These are phyloP conservation scores for Ophiognomonia clavigignenti-juglandacearum DNA, from an alignment of 2,329 filamentous ascomycete genomes.

Conservation along the genomic window DNA sequence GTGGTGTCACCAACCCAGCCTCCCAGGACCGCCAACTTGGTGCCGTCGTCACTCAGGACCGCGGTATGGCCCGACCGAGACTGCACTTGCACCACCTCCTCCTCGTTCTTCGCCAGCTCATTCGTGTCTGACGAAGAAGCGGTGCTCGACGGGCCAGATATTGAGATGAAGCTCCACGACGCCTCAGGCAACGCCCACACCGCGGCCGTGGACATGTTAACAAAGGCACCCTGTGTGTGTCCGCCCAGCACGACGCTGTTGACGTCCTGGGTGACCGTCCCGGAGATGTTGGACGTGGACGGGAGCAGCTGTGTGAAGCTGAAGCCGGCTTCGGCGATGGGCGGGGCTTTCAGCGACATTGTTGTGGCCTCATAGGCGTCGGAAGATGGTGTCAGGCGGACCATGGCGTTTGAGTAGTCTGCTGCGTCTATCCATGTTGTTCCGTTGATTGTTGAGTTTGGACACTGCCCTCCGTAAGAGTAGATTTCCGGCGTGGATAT, in stretches of 20 bases:
- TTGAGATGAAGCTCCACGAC: constrained; percentile 75
- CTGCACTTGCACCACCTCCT: constrained; percentile 48
- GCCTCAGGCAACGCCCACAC: constrained; percentile 83
- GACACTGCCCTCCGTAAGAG: constrained; percentile 89
- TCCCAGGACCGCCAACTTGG: constrained; percentile 72
- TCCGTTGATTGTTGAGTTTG: constrained; percentile 36
- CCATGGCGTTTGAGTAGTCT: constrained; percentile 77
- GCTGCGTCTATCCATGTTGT: constrained; percentile 61
- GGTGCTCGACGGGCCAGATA: constrained; percentile 39
- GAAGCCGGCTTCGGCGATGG: constrained; percentile 82
- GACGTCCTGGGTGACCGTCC: constrained; percentile 64
- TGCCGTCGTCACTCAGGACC: constrained; percentile 73
- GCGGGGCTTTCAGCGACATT: constrained; percentile 50
- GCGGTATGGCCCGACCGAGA: constrained; percentile 87
- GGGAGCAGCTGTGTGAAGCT: constrained; percentile 70
- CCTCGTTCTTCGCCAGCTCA: constrained; percentile 48
- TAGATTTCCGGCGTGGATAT: constrained; percentile 58
- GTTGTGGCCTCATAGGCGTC: constrained; percentile 31
- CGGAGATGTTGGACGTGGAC: constrained; percentile 64
- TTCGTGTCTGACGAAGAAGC: constrained; percentile 27
- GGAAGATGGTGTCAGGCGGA: constrained; percentile 51
- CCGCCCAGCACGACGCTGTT: constrained; percentile 81
- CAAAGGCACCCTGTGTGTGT: constrained; percentile 76
- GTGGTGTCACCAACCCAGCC: constrained; percentile 86
- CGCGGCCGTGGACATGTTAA: constrained; percentile 90